Evolutionary conservation across 306 rosid genomes (phyloP).

Genomic region (Glycine tomentella): DNA sequence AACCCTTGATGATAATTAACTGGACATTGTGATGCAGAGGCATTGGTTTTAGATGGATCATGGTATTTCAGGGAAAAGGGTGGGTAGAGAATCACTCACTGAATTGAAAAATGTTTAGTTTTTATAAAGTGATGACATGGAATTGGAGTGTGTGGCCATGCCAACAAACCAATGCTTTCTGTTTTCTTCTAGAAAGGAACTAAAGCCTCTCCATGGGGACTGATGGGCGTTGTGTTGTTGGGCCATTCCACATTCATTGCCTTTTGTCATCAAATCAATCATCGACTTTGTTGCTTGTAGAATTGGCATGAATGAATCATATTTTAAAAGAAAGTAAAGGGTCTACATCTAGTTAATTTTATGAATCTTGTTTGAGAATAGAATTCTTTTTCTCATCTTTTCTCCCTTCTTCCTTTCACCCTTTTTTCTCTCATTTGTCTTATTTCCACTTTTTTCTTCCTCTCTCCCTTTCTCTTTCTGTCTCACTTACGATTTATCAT

Average conservation of each 20-base stretch:
- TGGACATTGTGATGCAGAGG: constrained; percentile 9
- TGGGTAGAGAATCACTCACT: not conserved
- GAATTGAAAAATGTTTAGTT: not conserved
- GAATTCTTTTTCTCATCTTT: too few species aligned
- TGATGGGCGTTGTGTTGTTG: not conserved
- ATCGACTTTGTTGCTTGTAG: constrained; percentile 42
- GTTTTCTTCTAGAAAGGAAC: constrained; percentile 8
- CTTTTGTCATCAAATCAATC: constrained; percentile 23
- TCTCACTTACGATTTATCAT: too few species aligned
- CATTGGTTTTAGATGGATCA: not conserved
- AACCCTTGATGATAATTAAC: not conserved
- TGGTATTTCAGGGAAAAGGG: not conserved
- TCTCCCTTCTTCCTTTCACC: too few species aligned
- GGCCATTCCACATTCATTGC: constrained; percentile 8
- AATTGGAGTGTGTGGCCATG: constrained; percentile 25
- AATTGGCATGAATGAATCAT: constrained; percentile 15
- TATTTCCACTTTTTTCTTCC: too few species aligned
- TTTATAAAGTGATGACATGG: not conserved
- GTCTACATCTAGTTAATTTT: constrained; percentile 18
- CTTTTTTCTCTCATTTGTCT: too few species aligned
- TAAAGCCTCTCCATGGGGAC: constrained; percentile 16
- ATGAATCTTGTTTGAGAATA: constrained; percentile 29
- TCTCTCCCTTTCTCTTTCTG: too few species aligned
- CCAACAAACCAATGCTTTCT: not conserved
- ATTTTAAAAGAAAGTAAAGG: not conserved